Evolutionary conservation across 140 eudicot genomes (phyloP).

Genomic region (Ambrosia hybrid): DNA sequence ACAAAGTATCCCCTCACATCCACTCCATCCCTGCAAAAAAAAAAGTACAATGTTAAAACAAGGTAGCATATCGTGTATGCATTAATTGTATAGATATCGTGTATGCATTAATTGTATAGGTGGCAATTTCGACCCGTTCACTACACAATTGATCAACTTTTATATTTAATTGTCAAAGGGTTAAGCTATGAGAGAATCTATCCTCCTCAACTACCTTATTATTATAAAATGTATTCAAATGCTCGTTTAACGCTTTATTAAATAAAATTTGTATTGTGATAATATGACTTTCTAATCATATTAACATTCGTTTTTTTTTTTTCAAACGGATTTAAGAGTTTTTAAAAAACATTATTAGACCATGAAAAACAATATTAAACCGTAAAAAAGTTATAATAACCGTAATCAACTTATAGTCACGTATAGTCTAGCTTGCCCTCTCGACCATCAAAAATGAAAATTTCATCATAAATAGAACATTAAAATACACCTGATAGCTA

Average conservation of each 20-base stretch:
- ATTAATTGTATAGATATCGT: background rate
- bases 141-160: no score
- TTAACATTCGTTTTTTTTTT: no score
- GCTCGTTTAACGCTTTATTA: background rate
- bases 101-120: no score
- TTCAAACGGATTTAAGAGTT: background rate
- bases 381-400: no score
- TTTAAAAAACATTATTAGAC: background rate
- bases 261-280: background rate
- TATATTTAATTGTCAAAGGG: no score
- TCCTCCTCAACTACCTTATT: background rate
- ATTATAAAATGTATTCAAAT: background rate
- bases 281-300: no score
- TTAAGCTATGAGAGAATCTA: no score
- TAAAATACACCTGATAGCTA: constrained; percentile 27
- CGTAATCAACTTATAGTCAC: no score
- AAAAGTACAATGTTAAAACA: background rate
- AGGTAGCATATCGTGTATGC: background rate
- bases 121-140: background rate
- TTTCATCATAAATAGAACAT: background rate
- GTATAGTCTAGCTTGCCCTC: no score
- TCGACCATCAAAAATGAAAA: no score
- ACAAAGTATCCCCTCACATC: constrained; percentile 80
- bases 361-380: no score
- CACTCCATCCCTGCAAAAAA: constrained; percentile 60